Evolutionary conservation across 495 filamentous ascomycete genomes (phyloP).

Genomic region (Daldinia vernicosa): DNA sequence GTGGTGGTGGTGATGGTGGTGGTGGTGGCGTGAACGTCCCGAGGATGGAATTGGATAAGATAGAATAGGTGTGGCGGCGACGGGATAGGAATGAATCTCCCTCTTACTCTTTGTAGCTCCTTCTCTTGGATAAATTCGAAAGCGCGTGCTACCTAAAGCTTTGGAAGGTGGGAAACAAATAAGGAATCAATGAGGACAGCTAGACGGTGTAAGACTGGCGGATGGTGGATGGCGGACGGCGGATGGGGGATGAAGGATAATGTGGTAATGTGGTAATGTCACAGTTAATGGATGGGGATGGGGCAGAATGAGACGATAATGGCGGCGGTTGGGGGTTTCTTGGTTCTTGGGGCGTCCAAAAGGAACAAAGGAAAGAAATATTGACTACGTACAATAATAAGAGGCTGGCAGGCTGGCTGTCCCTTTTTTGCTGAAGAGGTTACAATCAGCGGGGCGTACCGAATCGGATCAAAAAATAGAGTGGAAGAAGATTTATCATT

Average conservation of each 20-base stretch:
- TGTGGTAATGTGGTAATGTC: slow-evolving; percentile 9
- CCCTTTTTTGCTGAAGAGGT: slow-evolving; percentile 17
- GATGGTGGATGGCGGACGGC: neutral
- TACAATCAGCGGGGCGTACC: slow-evolving; percentile 21
- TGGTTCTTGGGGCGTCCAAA: slow-evolving; percentile 14
- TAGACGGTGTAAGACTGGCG: slow-evolving; percentile 7
- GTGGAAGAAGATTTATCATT: slow-evolving; percentile 31
- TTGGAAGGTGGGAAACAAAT: neutral
- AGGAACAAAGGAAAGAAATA: slow-evolving; percentile 24
- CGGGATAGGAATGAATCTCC: neutral
- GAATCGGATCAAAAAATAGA: slow-evolving; percentile 13
- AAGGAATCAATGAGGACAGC: neutral
- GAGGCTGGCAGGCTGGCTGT: slow-evolving; percentile 12
- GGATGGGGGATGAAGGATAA: slow-evolving; percentile 5
- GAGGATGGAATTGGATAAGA: slow-evolving; percentile 22
- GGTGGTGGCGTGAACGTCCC: slow-evolving; percentile 33
- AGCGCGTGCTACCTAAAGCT: neutral
- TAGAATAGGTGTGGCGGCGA: slow-evolving; percentile 17
- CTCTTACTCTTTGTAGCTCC: neutral
- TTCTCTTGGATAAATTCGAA: neutral
- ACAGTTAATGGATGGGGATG: neutral
- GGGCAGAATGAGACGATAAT: slow-evolving; percentile 27
- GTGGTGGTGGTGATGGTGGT: too few species aligned
- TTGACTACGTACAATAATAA: slow-evolving; percentile 27
- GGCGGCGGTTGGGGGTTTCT: slow-evolving; percentile 16